A percentile compares a stretch with the other conserved stretches of the same genome.
phyloP scores from a whole-genome alignment of 2,329 filamentous ascomycete genomes.

The Neonectria coccinea region DNA sequence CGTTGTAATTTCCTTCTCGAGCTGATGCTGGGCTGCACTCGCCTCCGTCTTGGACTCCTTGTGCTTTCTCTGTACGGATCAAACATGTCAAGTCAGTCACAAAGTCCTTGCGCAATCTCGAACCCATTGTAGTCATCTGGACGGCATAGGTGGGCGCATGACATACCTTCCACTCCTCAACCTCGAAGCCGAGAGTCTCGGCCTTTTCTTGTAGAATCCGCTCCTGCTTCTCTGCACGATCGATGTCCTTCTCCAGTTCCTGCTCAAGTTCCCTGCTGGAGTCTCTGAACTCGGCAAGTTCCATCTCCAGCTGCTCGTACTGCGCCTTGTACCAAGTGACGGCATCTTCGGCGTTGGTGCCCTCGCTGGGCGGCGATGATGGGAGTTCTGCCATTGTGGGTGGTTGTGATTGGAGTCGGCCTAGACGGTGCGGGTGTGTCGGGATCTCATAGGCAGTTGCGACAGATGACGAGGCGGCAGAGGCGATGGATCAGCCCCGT shows the following conservation, averaged over 20 bases:
- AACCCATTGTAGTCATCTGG: not conserved
- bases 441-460: constrained; percentile 33
- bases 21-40: constrained; percentile 81
- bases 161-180: constrained; percentile 97
- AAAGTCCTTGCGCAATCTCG: constrained; percentile 11
- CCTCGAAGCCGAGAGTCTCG: constrained; percentile 86
- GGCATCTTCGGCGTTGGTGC: constrained; percentile 75
- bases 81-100: constrained; percentile 29
- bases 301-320: constrained; percentile 91
- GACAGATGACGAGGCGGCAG: constrained; percentile 8
- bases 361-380: constrained; percentile 70
- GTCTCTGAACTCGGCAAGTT: constrained; percentile 92
- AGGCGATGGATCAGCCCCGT: constrained; percentile 10
- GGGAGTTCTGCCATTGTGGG: constrained; percentile 67
- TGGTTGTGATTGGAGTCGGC: constrained; percentile 28
- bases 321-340: constrained; percentile 95
- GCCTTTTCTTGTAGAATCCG: constrained; percentile 87
- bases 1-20: constrained; percentile 96
- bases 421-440: constrained; percentile 24
- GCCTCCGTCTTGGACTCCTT: constrained; percentile 93
- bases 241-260: constrained; percentile 95
- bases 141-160: constrained; percentile 9
- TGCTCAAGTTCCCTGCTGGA: constrained; percentile 94
- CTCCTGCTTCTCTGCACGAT: constrained; percentile 94
- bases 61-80: constrained; percentile 80